Evolutionary conservation across 805 yeast genomes (phyloP).

Genomic region (Pichia occidentalis): DNA sequence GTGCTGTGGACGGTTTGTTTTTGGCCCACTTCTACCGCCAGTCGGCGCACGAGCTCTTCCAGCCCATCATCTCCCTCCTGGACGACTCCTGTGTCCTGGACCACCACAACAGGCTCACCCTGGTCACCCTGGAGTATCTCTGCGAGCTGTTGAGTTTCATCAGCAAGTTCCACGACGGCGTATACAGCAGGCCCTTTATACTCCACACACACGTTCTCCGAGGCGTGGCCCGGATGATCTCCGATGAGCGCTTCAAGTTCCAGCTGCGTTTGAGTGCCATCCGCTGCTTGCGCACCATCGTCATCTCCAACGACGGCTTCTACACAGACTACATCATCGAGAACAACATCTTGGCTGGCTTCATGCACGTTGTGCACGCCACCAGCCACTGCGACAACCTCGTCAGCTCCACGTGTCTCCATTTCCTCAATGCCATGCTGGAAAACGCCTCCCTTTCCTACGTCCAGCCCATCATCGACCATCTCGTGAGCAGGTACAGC

Average conservation of each 20-base stretch:
- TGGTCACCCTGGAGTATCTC: slow-evolving; percentile 30
- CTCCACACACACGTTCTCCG: slow-evolving; percentile 50
- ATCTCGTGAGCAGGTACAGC: slow-evolving; percentile 18
- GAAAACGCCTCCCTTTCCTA: slow-evolving; percentile 19
- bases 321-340: slow-evolving; percentile 53
- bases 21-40: slow-evolving; percentile 54
- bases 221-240: slow-evolving; percentile 44
- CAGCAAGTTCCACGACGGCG: slow-evolving; percentile 53
- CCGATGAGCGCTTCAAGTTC: slow-evolving; percentile 31
- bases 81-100: slow-evolving; percentile 1
- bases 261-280: slow-evolving; percentile 62
- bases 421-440: slow-evolving; percentile 34
- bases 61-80: slow-evolving; percentile 22
- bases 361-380: slow-evolving; percentile 43
- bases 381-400: slow-evolving; percentile 51
- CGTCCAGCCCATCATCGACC: slow-evolving; percentile 17
- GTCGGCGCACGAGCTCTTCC: slow-evolving; percentile 29
- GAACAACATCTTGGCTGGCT: slow-evolving; percentile 42
- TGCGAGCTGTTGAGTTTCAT: slow-evolving; percentile 71
- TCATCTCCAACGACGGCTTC: slow-evolving; percentile 55
- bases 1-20: slow-evolving; percentile 32
- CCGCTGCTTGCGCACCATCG: slow-evolving; percentile 57
- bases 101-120: neutral
- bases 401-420: slow-evolving; percentile 69
- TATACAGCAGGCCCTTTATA: slow-evolving; percentile 55